Percentiles rank a stretch among this genome's conserved stretches.
Evolutionary conservation across 345 rosid genomes (phyloP).

Genomic region (Arabidopsis arenosa): DNA sequence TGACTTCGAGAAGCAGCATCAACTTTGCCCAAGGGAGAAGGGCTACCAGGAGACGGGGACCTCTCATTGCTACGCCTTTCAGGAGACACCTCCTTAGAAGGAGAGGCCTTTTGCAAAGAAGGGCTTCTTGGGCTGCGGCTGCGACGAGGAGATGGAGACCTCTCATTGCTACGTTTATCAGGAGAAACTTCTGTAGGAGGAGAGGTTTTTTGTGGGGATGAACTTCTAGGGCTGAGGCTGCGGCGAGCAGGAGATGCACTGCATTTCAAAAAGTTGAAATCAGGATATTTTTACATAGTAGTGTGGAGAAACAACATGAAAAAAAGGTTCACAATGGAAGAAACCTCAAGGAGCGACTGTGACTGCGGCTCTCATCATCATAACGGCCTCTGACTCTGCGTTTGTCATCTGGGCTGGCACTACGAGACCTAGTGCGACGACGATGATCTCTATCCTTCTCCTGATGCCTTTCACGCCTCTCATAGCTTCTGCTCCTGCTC

Average conservation of each 20-base stretch:
- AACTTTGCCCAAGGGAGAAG: conserved; percentile 49
- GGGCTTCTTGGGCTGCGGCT: conserved; percentile 53
- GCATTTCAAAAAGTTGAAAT: conserved; percentile 21
- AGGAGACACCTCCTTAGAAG: conserved; percentile 50
- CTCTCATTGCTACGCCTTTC: conserved; percentile 48
- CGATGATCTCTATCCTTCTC: conserved; percentile 60
- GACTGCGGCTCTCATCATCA: conserved; percentile 56
- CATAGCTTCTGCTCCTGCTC: conserved; percentile 57
- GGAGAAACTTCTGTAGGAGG: conserved; percentile 51
- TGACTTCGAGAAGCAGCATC: conserved; percentile 49
- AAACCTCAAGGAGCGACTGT: conserved; percentile 65
- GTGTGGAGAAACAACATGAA: neutral
- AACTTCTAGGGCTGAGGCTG: conserved; percentile 53
- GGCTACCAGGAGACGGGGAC: conserved; percentile 57
- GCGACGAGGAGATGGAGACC: conserved; percentile 53
- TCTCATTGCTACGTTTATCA: conserved; percentile 48
- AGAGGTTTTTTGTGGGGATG: conserved; percentile 49
- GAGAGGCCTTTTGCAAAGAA: conserved; percentile 48
- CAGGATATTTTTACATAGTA: neutral
- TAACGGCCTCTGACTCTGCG: conserved; percentile 59
- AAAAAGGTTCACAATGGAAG: neutral
- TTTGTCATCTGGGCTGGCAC: conserved; percentile 60
- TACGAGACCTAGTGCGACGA: conserved; percentile 63
- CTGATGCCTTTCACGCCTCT: conserved; percentile 56
- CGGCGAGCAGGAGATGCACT: conserved; percentile 60